Percentiles rank a stretch among this genome's conserved stretches.
Evolutionary conservation across 2,329 filamentous ascomycete species (phyloP).

Genomic region (Neocatenulostroma microsporum): DNA sequence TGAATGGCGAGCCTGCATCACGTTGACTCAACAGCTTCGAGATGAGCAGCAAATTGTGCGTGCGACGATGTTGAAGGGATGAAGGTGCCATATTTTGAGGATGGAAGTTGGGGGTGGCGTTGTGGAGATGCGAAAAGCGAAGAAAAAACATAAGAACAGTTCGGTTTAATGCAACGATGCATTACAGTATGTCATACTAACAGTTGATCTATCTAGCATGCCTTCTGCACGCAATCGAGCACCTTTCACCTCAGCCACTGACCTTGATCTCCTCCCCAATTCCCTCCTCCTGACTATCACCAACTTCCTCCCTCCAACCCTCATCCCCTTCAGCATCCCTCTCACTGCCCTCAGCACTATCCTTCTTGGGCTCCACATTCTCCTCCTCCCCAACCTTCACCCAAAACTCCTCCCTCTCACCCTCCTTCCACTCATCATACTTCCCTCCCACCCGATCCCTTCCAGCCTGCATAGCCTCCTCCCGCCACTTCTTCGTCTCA

Average conservation of each 20-base stretch:
- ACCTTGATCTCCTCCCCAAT: too few species aligned
- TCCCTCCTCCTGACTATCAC: too few species aligned
- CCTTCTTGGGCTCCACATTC: constrained; percentile 1
- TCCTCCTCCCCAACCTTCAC: constrained; percentile 33
- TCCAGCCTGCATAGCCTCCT: constrained; percentile 47
- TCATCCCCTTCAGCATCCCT: constrained; percentile 47
- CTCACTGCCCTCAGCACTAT: constrained; percentile 27
- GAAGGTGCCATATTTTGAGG: constrained; percentile 55
- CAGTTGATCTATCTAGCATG: too few species aligned
- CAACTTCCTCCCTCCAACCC: constrained; percentile 46
- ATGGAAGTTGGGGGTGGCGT: too few species aligned
- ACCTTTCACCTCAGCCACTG: too few species aligned
- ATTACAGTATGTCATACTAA: too few species aligned
- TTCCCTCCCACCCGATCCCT: constrained; percentile 45
- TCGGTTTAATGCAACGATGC: too few species aligned
- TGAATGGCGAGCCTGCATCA: constrained; percentile 77
- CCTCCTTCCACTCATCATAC: constrained; percentile 51
- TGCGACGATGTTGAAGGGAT: constrained; percentile 61
- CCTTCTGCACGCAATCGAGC: too few species aligned
- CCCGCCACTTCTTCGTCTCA: constrained; percentile 51
- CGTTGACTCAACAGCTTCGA: constrained; percentile 72
- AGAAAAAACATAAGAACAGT: too few species aligned
- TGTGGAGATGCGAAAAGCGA: too few species aligned
- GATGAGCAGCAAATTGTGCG: constrained; percentile 75
- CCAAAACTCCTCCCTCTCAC: constrained; percentile 51